Base-by-base conservation (phyloP, 75 land plant species). In the Picea sitchensis region DNA sequence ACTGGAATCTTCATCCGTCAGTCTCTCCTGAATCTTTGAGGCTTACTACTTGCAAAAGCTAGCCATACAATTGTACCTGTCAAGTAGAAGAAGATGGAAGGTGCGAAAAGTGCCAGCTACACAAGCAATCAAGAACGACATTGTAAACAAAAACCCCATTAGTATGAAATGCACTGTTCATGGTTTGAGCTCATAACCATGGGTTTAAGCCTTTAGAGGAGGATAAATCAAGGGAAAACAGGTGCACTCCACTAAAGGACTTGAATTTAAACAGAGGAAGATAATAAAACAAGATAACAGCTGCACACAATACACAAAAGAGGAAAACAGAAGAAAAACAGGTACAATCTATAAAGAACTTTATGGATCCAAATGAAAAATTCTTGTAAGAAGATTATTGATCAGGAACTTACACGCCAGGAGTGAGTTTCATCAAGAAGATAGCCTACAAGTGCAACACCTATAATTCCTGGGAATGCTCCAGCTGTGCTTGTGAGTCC, bases 31-130 rank as follows among this genome's bases (percentile, higher is more conserved):
- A 51, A 51, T 3, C 11, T 83, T 79, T 91, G 93, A 61, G 99
- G 99, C 82, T 95, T 79, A 83, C 99, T 95, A 82, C 98, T 97
- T 30, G 99, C 99, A 78, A 91, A 93, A 26, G 62, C 51, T 74
- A 95, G 82, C 99, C 99, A 97, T 14, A 97, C 96, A 20, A 88
- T 47, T 11, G 92, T 85, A 15, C 99, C 99, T n/a, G 96, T 90
- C 78, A 97, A 58, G 87, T 96, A 97, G 85, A 97, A 97, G 86
- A 97, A 95, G 76, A 97, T 93, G 18, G 99, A 95, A 44, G 99
- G 99, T 32, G 82, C 83, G 81, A 88, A 88, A 9, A 88, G 81
- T 56, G 90, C 88, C 12, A 86, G 63, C 90, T 88, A 81, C 71
- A 79, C n/a, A 21, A 17, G 13, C 14, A 65, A 30, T 32, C 30